Base-by-base conservation (phyloP, 768 basidiomycete species). In the Guyanaporus albipodus region DNA sequence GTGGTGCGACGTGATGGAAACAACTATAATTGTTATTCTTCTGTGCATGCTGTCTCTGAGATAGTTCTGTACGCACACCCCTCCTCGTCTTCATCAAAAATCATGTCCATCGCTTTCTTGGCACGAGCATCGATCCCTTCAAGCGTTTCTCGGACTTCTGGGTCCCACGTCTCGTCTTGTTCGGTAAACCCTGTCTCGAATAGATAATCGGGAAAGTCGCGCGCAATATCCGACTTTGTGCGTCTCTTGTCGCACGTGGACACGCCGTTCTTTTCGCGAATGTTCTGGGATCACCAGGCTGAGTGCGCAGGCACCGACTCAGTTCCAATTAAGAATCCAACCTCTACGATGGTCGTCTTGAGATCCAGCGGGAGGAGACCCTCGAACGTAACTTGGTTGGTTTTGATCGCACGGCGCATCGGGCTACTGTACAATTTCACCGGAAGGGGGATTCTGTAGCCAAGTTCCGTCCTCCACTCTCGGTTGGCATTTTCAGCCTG, bases 221-320 rank as follows among this genome's bases (percentile, higher is more conserved):
- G 46, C 0, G 61, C 54, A 49, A 89, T 81, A 44, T 76, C 71
- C 0, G 76, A 70, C 26, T 66, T 69, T 2, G 72, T 68, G 17
- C 71, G 69, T 12, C 87, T 76, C 52, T 76, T 74, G 62, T 90
- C 87, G 56, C 85, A 87, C 0, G 85, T 87, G 48, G 87, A 85
- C 1, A 77, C 73, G 0, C 85, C 79, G 48, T 78, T 76, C 49
- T 73, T 73, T 61, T 90, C 87, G 24, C 86, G 77, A 38, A 79
- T 75, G 49, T 83, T 74, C 87, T 89, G 19, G 1, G 8, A 6
- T 26, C 1, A 11, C 37, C 14, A 28, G 7, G 32, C 2, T 41
- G 23, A 56, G 42, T 19, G 4, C 6, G 32, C 19, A 27, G 45
- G 14, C 8, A 1, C 14, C 24, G 26, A 4, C 4, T 33, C 36